phyloP scores from a whole-genome alignment of 345 rosid species.

The Moricandia moricandioides region DNA sequence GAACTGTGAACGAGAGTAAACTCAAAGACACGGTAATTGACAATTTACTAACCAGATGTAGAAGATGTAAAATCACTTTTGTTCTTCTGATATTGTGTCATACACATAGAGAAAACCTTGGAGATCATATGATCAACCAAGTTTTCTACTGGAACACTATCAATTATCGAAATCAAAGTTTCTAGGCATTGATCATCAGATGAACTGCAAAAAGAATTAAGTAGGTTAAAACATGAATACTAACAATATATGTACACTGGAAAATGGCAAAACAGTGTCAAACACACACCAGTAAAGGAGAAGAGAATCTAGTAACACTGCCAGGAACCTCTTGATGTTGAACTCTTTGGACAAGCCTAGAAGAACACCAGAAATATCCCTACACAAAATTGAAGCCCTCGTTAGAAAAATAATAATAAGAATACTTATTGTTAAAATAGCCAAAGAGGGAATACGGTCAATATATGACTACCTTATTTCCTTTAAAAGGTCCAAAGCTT shows the following conservation, averaged over 20 bases:
- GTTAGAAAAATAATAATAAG: background rate
- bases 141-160: conserved; percentile 54
- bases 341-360: conserved; percentile 66
- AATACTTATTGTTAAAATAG: background rate
- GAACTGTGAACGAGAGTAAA: background rate
- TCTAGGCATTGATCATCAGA: conserved; percentile 53
- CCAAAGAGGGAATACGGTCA: background rate
- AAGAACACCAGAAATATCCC: conserved; percentile 66
- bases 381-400: conserved; percentile 31
- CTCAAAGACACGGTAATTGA: background rate
- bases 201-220: conserved; percentile 52
- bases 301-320: conserved; percentile 58
- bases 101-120: conserved; percentile 58
- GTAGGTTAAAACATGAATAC: conserved; percentile 19
- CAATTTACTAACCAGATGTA: conserved; percentile 51
- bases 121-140: conserved; percentile 55
- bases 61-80: conserved; percentile 39
- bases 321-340: conserved; percentile 69
- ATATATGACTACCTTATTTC: conserved; percentile 56
- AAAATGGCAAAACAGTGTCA: conserved; percentile 19
- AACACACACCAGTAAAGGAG: conserved; percentile 60
- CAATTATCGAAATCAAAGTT: conserved; percentile 58
- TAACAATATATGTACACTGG: background rate
- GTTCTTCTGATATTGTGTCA: conserved; percentile 55
- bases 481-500: conserved; percentile 64